Evolutionary conservation across 140 eudicot species (phyloP).

Genomic region (Senecio squalidus): DNA sequence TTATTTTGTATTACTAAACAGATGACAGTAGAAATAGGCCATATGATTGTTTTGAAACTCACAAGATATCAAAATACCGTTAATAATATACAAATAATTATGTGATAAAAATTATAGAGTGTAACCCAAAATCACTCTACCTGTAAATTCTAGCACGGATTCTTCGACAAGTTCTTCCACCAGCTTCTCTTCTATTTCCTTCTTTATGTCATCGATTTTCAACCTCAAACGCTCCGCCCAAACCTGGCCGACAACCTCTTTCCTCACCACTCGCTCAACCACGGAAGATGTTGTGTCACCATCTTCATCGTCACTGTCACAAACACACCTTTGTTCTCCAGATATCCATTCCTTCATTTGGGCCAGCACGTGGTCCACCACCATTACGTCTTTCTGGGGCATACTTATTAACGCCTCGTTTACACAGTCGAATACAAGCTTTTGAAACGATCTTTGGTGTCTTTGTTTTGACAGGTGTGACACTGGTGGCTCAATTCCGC

Average conservation of each 20-base stretch:
- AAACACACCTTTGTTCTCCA: conserved; percentile 44
- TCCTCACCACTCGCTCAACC: conserved; percentile 73
- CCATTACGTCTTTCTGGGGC: conserved; percentile 13
- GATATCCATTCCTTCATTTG: conserved; percentile 63
- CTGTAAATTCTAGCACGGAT: conserved; percentile 57
- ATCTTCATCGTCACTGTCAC: conserved; percentile 31
- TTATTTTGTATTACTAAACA: conserved; percentile 25
- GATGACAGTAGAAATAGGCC: conserved; percentile 20
- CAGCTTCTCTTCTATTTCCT: conserved; percentile 74
- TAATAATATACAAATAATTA: conserved; percentile 25
- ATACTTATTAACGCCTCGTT: conserved; percentile 47
- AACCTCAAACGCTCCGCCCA: conserved; percentile 53
- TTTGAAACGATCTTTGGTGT: conserved; percentile 54
- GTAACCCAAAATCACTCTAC: conserved; percentile 37
- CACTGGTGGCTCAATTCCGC: conserved; percentile 30
- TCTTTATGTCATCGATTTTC: conserved; percentile 51
- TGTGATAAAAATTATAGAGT: conserved; percentile 23
- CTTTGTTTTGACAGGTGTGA: conserved; percentile 49
- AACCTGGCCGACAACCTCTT: conserved; percentile 74
- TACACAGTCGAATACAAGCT: conserved; percentile 82
- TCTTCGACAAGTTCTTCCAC: conserved; percentile 76
- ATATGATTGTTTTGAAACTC: conserved; percentile 18
- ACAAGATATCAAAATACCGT: conserved; percentile 18
- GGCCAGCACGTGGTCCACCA: conserved; percentile 64
- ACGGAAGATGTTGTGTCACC: conserved; percentile 34